These are phyloP conservation scores for Irpex sp. DNA, from an alignment of 1,284 basidiomycete species.

Conservation along the genomic window DNA sequence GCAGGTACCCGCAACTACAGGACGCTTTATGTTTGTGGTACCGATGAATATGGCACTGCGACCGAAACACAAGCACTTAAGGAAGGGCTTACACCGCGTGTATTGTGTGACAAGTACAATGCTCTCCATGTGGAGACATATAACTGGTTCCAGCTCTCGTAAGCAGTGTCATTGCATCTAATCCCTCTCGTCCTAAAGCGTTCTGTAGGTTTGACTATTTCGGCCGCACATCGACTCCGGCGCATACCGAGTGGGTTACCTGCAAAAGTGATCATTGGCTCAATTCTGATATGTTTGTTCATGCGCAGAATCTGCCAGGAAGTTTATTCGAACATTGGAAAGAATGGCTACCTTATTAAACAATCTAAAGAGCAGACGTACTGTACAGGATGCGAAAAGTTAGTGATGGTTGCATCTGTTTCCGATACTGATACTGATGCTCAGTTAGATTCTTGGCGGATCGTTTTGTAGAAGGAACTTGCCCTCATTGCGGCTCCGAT, in stretches of 20 bases:
- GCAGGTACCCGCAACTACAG: slow-evolving; percentile 72
- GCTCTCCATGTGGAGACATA: slow-evolving; percentile 90
- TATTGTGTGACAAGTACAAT: slow-evolving; percentile 94
- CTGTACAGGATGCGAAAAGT: slow-evolving; percentile 88
- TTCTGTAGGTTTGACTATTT: slow-evolving; percentile 89
- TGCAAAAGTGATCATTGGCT: neutral
- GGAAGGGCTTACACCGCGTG: slow-evolving; percentile 84
- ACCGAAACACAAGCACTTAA: slow-evolving; percentile 98
- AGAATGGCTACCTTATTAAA: slow-evolving; percentile 74
- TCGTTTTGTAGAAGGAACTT: slow-evolving; percentile 92
- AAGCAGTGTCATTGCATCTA: slow-evolving; percentile 19
- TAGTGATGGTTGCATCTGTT: slow-evolving; percentile 16
- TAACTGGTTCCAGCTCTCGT: slow-evolving; percentile 91
- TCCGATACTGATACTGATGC: neutral
- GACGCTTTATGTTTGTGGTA: slow-evolving; percentile 90
- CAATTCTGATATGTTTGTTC: neutral
- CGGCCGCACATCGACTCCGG: slow-evolving; percentile 88
- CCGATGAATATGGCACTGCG: slow-evolving; percentile 98
- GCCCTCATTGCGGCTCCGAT: slow-evolving; percentile 86
- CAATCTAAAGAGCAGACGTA: slow-evolving; percentile 91
- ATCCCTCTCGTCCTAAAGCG: slow-evolving; percentile 11
- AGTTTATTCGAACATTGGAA: slow-evolving; percentile 80
- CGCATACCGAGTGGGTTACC: slow-evolving; percentile 79
- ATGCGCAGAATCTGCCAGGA: slow-evolving; percentile 78
- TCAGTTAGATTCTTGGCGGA: slow-evolving; percentile 82